phyloP scores from a whole-genome alignment of 2,329 filamentous ascomycete species.

The Penicillium sp. region DNA sequence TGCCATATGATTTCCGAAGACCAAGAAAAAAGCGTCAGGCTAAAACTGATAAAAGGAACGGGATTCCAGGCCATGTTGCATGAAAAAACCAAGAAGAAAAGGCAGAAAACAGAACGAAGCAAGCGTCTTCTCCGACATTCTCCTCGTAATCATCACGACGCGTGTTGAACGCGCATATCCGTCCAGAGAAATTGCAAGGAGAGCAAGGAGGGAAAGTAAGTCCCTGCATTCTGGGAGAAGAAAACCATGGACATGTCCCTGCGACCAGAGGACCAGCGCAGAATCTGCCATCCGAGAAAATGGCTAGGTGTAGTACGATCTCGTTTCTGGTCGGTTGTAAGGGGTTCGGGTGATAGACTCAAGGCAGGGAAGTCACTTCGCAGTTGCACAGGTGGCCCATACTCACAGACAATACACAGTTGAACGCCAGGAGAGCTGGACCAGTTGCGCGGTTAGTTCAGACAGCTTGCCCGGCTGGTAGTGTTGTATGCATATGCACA shows the following conservation, averaged over 20 bases:
- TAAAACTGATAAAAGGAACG: conserved; percentile 3
- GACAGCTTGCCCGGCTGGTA: conserved; percentile 1
- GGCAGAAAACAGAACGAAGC: conserved; percentile 9
- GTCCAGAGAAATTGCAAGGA: conserved; percentile 1
- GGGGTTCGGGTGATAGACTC: neutral
- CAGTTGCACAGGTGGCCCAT: neutral
- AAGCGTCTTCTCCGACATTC: conserved; percentile 3
- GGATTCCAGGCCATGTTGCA: conserved; percentile 4
- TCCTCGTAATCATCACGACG: conserved; percentile 9
- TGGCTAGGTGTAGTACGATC: conserved; percentile 4
- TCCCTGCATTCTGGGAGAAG: neutral
- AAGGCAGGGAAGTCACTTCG: neutral
- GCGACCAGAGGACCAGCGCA: conserved; percentile 2
- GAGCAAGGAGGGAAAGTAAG: neutral
- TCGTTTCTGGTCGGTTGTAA: conserved; percentile 2
- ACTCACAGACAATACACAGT: neutral
- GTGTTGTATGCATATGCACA: conserved; percentile 10
- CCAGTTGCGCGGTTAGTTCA: neutral
- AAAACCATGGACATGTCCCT: neutral
- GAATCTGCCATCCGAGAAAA: neutral
- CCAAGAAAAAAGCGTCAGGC: conserved; percentile 2
- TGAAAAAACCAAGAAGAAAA: conserved; percentile 15
- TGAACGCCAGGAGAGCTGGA: conserved; percentile 1
- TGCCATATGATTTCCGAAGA: neutral
- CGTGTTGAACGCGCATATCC: conserved; percentile 23